These are phyloP conservation scores for Hypoxylon sp. DNA, from an alignment of 2,329 filamentous ascomycete species.

Conservation along the genomic window DNA sequence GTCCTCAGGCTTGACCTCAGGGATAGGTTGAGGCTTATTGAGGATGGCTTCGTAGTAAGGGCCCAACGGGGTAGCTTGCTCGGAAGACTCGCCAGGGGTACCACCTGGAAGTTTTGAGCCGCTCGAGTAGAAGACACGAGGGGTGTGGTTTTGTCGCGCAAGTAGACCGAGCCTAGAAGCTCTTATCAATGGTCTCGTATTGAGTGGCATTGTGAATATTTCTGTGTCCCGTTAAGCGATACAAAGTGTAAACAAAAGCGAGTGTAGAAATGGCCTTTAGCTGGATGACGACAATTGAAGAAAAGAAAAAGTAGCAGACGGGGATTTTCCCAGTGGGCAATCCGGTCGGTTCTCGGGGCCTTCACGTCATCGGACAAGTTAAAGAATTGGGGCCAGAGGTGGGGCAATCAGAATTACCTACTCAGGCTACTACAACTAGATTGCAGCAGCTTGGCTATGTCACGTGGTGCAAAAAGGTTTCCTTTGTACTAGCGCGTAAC, in stretches of 20 bases:
- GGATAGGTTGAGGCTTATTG: slow-evolving; percentile 59
- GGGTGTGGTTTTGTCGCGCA: slow-evolving; percentile 35
- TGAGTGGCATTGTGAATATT: slow-evolving; percentile 44
- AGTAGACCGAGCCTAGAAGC: slow-evolving; percentile 44
- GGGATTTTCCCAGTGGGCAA: slow-evolving; percentile 9
- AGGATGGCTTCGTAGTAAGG: slow-evolving; percentile 72
- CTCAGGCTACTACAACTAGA: too few relatives aligned
- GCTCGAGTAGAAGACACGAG: slow-evolving; percentile 45
- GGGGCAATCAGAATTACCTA: background rate
- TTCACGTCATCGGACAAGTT: slow-evolving; percentile 38
- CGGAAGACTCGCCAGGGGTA: slow-evolving; percentile 48
- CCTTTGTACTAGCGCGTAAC: slow-evolving; percentile 3
- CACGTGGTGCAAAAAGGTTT: slow-evolving; percentile 17
- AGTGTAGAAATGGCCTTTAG: slow-evolving; percentile 2
- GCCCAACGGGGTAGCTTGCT: slow-evolving; percentile 66
- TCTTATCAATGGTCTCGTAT: slow-evolving; percentile 45
- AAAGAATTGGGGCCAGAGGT: slow-evolving; percentile 5
- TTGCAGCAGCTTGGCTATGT: slow-evolving; percentile 2
- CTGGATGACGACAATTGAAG: slow-evolving; percentile 8
- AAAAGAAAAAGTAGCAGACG: slow-evolving; percentile 11
- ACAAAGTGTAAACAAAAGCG: slow-evolving; percentile 2
- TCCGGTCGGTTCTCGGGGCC: slow-evolving; percentile 21
- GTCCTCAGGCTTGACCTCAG: slow-evolving; percentile 59
- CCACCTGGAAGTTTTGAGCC: slow-evolving; percentile 47
- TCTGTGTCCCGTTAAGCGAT: background rate